Conservation (phyloP, 768 basidiomycete species). For the Trametes gibbosa region DNA sequence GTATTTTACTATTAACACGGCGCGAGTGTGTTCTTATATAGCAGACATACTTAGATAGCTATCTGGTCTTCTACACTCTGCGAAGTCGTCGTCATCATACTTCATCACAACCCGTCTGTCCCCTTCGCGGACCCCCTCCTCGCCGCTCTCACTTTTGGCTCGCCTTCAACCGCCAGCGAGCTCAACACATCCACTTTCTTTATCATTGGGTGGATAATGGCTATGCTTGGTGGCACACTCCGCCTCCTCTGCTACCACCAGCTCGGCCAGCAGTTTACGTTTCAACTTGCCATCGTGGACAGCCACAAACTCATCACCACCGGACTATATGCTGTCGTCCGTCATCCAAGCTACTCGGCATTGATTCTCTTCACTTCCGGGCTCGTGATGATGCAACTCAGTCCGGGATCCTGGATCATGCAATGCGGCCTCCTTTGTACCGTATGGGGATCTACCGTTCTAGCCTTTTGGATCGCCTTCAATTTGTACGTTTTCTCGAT, state of each 20-base stretch:
- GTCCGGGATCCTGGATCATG: constrained; percentile 2
- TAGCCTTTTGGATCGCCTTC: not conserved
- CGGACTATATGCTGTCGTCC: constrained; percentile 18
- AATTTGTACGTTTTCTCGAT: not conserved
- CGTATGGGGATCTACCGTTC: not conserved
- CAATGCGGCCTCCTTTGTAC: not conserved
- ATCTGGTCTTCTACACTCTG: not conserved
- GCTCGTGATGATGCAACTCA: not conserved
- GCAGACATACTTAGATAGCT: not conserved
- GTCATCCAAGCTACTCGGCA: constrained; percentile 20
- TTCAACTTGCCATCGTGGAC: constrained; percentile 10
- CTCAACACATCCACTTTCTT: not conserved
- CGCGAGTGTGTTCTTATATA: too few relatives aligned
- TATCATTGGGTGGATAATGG: not conserved
- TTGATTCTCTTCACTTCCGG: not conserved
- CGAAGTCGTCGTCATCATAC: not conserved
- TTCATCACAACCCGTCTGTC: not conserved
- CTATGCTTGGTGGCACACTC: not conserved
- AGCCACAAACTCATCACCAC: constrained; percentile 17
- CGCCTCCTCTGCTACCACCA: constrained; percentile 4
- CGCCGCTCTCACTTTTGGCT: not conserved
- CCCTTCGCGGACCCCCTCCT: not conserved
- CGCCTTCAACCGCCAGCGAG: not conserved
- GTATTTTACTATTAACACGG: not conserved
- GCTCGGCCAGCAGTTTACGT: constrained; percentile 21